Conservation (phyloP, 192 early-diverging fungal genomes). For the Coemansia pectinata region DNA sequence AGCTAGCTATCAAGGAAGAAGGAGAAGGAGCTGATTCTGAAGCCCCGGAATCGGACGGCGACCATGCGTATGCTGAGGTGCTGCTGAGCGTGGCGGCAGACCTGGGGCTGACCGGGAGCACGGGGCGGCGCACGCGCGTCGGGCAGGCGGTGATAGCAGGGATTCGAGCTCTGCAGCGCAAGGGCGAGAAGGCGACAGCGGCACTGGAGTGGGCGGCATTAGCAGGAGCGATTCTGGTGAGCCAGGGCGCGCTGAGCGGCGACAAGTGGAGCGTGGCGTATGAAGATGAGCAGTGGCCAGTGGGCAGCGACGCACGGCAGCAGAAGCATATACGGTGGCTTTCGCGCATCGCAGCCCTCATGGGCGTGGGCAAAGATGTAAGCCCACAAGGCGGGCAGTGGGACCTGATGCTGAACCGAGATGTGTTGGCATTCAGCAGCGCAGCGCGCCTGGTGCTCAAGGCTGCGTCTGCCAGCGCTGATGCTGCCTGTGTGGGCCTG, state of each 20-base stretch:
- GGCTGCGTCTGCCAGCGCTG: slow-evolving; percentile 19
- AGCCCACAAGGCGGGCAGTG: neutral
- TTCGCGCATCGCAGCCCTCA: slow-evolving; percentile 46
- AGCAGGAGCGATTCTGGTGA: slow-evolving; percentile 31
- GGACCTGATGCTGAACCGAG: slow-evolving; percentile 61
- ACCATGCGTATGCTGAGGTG: slow-evolving; percentile 7
- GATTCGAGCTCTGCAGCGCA: slow-evolving; percentile 25
- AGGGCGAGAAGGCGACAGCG: neutral
- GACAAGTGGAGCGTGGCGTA: slow-evolving; percentile 47
- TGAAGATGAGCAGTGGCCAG: slow-evolving; percentile 25
- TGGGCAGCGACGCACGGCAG: slow-evolving; percentile 14
- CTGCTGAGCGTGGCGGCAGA: slow-evolving; percentile 19
- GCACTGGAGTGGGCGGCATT: slow-evolving; percentile 39
- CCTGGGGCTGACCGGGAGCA: slow-evolving; percentile 24
- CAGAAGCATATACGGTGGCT: slow-evolving; percentile 23
- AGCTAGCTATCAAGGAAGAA: slow-evolving; percentile 1
- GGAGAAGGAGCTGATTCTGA: neutral
- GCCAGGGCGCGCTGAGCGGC: slow-evolving; percentile 41
- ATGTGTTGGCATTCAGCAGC: slow-evolving; percentile 74
- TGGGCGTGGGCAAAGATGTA: neutral
- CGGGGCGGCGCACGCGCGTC: slow-evolving; percentile 31
- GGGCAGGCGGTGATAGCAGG: slow-evolving; percentile 25
- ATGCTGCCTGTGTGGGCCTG: slow-evolving; percentile 22
- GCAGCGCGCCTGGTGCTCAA: slow-evolving; percentile 58
- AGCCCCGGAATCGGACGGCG: neutral